A percentile compares a stretch with the other conserved stretches of the same genome.
Conservation (phyloP, 2,329 filamentous ascomycete species). For the Chrysoporthe austroafricana region DNA sequence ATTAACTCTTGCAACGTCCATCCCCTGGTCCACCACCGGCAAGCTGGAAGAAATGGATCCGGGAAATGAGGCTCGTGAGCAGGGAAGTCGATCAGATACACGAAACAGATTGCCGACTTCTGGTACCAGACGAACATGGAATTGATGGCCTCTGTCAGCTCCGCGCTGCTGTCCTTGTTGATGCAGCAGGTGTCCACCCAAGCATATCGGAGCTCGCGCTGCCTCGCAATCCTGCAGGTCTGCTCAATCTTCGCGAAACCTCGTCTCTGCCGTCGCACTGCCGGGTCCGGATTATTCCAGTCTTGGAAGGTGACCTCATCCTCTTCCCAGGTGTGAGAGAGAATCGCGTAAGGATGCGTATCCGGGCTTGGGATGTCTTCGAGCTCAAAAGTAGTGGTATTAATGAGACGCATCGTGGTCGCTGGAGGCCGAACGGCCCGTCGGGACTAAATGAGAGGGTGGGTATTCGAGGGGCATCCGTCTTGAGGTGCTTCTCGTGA, state of each 20-base stretch:
- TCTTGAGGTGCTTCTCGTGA: not conserved
- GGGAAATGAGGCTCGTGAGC: constrained; percentile 3
- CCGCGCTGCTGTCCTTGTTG: constrained; percentile 26
- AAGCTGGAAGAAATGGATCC: constrained; percentile 17
- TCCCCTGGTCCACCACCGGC: constrained; percentile 27
- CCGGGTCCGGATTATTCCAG: constrained; percentile 15
- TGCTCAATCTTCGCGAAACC: constrained; percentile 20
- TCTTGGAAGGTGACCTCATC: constrained; percentile 34
- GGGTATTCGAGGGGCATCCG: not conserved
- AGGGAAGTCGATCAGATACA: constrained; percentile 24
- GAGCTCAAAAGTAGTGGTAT: constrained; percentile 9
- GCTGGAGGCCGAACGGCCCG: not conserved
- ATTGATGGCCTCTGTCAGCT: constrained; percentile 30
- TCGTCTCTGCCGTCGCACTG: not conserved
- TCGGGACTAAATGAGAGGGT: not conserved
- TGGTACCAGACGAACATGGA: constrained; percentile 30
- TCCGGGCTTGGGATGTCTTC: constrained; percentile 10
- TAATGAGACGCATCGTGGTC: constrained; percentile 17
- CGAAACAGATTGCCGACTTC: constrained; percentile 25
- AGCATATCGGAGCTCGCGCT: constrained; percentile 14
- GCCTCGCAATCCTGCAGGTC: constrained; percentile 17
- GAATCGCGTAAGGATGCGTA: constrained; percentile 31
- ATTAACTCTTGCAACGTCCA: constrained; percentile 31
- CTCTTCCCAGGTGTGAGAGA: constrained; percentile 36
- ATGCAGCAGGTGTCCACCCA: constrained; percentile 28